These are phyloP conservation scores for Thielaviopsis punctulata DNA, from an alignment of 2,329 filamentous ascomycete species.

Conservation along the genomic window DNA sequence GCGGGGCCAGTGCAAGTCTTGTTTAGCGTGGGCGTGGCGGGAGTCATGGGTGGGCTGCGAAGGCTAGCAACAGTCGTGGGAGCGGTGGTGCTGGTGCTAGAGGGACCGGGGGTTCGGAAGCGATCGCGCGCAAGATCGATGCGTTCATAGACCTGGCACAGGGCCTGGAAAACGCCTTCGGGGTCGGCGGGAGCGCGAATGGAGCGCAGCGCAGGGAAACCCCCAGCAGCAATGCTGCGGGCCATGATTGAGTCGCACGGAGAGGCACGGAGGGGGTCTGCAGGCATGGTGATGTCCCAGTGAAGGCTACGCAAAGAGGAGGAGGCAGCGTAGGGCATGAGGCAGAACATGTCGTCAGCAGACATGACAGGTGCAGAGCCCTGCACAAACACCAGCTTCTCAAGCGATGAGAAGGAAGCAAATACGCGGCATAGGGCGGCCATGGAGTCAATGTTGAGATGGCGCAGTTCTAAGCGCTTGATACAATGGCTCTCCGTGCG, in stretches of 20 bases:
- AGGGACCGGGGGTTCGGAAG: conserved; percentile 18
- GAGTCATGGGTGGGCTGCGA: conserved; percentile 11
- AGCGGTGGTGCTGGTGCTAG: conserved; percentile 11
- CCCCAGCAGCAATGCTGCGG: conserved; percentile 39
- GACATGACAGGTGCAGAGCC: conserved; percentile 36
- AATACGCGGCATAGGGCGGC: conserved; percentile 41
- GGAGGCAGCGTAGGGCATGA: conserved; percentile 47
- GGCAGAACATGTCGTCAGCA: conserved; percentile 36
- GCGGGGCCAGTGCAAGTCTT: conserved; percentile 6
- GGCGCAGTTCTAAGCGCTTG: conserved; percentile 34
- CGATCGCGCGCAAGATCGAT: conserved; percentile 34
- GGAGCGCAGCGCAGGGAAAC: conserved; percentile 43
- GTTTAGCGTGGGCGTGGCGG: conserved; percentile 2
- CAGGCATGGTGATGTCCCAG: conserved; percentile 44
- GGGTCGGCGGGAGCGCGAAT: conserved; percentile 53
- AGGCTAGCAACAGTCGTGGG: conserved; percentile 11
- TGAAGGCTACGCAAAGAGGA: conserved; percentile 35
- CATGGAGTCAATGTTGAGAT: conserved; percentile 38
- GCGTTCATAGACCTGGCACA: conserved; percentile 46
- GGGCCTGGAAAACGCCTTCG: conserved; percentile 48
- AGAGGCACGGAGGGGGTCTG: conserved; percentile 28
- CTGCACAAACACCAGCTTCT: conserved; percentile 37
- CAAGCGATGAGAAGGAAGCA: conserved; percentile 33
- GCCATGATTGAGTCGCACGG: conserved; percentile 40
- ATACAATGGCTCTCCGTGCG: conserved; percentile 28